These are phyloP conservation scores for Filobasidium uniguttulatum DNA, from an alignment of 1,284 basidiomycete genomes.

Conservation along the genomic window DNA sequence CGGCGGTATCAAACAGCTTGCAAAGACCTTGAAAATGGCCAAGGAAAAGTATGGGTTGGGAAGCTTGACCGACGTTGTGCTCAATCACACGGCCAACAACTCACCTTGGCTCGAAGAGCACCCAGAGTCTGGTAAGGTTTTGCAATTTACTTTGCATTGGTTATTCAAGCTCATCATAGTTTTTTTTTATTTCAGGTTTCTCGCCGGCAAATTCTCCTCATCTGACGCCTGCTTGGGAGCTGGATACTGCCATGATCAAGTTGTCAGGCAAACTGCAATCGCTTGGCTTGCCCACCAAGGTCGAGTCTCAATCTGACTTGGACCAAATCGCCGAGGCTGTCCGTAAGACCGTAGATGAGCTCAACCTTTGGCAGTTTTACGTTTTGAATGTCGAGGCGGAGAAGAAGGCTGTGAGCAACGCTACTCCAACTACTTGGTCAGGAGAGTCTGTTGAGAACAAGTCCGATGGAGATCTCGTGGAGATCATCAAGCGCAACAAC, in stretches of 20 bases:
- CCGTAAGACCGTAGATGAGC: slow-evolving; percentile 46
- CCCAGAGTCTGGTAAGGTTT: slow-evolving; percentile 68
- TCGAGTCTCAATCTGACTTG: slow-evolving; percentile 56
- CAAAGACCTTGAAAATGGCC: slow-evolving; percentile 52
- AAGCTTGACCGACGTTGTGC: slow-evolving; percentile 79
- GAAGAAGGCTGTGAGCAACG: slow-evolving; percentile 44
- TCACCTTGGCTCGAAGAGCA: slow-evolving; percentile 81
- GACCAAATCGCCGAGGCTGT: slow-evolving; percentile 53
- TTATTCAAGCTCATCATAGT: neutral
- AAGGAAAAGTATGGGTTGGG: slow-evolving; percentile 73
- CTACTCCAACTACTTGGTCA: slow-evolving; percentile 43
- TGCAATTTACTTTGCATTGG: neutral
- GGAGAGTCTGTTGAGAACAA: slow-evolving; percentile 48
- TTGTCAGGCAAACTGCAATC: slow-evolving; percentile 55
- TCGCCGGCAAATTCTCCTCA: slow-evolving; percentile 81
- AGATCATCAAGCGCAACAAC: slow-evolving; percentile 45
- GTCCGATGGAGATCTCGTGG: slow-evolving; percentile 53
- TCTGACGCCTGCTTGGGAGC: slow-evolving; percentile 68
- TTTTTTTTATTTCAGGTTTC: slow-evolving; percentile 46
- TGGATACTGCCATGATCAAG: slow-evolving; percentile 68
- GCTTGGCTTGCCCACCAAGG: slow-evolving; percentile 55
- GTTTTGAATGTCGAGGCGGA: slow-evolving; percentile 58
- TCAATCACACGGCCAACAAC: slow-evolving; percentile 90
- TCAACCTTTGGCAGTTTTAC: slow-evolving; percentile 83
- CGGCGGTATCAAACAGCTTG: slow-evolving; percentile 39